phyloP scores from a whole-genome alignment of 768 basidiomycete species.

The Cantharellus anzutake region DNA sequence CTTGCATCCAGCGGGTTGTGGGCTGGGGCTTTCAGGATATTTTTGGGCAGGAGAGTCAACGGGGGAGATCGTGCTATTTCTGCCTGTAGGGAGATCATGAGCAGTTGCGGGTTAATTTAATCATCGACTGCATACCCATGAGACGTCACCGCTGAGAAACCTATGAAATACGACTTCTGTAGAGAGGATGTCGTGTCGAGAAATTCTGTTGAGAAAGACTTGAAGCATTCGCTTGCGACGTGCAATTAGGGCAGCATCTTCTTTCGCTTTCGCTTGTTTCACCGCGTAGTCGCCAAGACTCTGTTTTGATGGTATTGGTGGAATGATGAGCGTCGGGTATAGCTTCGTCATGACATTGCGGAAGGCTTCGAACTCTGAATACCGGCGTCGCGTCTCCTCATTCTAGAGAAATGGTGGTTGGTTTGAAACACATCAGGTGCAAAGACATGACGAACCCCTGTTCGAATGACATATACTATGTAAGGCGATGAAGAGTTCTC shows the following conservation, averaged over 20 bases:
- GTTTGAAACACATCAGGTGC: constrained; percentile 7
- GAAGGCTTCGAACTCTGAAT: constrained; percentile 94
- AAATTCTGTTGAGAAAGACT: constrained; percentile 82
- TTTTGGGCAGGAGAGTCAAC: constrained; percentile 80
- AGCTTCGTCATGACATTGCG: constrained; percentile 65
- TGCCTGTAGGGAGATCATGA: constrained; percentile 26
- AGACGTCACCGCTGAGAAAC: constrained; percentile 88
- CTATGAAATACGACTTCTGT: constrained; percentile 93
- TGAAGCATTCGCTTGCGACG: constrained; percentile 86
- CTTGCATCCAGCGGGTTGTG: constrained; percentile 79
- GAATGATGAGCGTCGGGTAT: constrained; percentile 91
- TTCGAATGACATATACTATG: constrained; percentile 82
- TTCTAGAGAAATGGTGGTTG: constrained; percentile 27
- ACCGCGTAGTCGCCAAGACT: constrained; percentile 91
- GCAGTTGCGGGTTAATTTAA: background rate
- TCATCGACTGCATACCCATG: constrained; percentile 47
- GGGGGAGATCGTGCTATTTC: constrained; percentile 91
- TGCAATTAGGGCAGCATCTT: constrained; percentile 82
- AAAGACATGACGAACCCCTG: constrained; percentile 40
- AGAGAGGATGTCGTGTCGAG: constrained; percentile 82
- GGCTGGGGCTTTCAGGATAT: constrained; percentile 85
- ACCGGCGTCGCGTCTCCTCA: constrained; percentile 69
- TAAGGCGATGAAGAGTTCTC: constrained; percentile 77
- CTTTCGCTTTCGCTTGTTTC: constrained; percentile 91
- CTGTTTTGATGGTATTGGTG: constrained; percentile 95